Percentiles rank a stretch among this genome's conserved stretches.
Evolutionary conservation across 192 early-diverging fungal species (phyloP).

Genomic region (Backusella tuberculispora): DNA sequence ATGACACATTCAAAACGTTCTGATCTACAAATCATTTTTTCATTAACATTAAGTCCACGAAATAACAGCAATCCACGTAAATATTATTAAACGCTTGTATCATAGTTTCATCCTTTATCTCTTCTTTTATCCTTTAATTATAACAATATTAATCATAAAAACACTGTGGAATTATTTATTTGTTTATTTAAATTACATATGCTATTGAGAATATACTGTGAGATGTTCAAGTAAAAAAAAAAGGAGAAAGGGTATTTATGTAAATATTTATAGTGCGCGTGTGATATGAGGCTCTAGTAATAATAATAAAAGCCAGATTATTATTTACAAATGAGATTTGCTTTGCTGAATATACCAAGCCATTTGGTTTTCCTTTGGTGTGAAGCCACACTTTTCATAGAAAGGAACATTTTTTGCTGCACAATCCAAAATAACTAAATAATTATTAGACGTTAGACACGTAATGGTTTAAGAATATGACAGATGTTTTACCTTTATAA

Average conservation of each 20-base stretch:
- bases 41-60: not conserved
- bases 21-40: constrained; percentile 30
- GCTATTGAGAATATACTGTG: not conserved
- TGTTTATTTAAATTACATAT: not conserved
- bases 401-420: constrained; percentile 80
- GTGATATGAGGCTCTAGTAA: not conserved
- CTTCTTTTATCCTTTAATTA: not conserved
- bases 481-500: constrained; percentile 67
- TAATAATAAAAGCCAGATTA: not conserved
- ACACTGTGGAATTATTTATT: not conserved
- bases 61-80: not conserved
- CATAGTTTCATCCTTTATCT: not conserved
- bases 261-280: not conserved
- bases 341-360: constrained; percentile 57
- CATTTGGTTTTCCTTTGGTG: constrained; percentile 72
- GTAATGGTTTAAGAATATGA: not conserved
- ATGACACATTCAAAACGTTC: constrained; percentile 35
- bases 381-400: constrained; percentile 86
- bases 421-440: constrained; percentile 57
- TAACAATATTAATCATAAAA: not conserved
- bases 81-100: not conserved
- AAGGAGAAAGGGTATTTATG: not conserved
- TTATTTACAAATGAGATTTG: constrained; percentile 1
- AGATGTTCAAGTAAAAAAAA: not conserved
- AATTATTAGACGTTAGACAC: not conserved